These are phyloP conservation scores for Kodamaea fukazawae DNA, from an alignment of 805 yeast species.

Conservation along the genomic window DNA sequence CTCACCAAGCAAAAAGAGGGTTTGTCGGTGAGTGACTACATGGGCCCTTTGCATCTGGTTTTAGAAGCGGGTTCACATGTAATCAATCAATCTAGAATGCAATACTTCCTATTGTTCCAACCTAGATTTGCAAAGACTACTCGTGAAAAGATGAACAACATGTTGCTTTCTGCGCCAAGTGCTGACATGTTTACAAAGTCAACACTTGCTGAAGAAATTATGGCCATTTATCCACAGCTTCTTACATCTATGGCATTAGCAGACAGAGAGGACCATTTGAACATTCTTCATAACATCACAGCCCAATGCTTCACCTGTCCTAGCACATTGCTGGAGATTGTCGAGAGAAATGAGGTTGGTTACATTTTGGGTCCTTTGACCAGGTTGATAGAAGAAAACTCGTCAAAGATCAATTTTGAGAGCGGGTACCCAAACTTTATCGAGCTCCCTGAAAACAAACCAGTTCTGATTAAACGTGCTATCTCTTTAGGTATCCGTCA, in stretches of 20 bases:
- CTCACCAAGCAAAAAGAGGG: slow-evolving; percentile 13
- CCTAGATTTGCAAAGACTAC: slow-evolving; percentile 53
- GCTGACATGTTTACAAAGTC: slow-evolving; percentile 48
- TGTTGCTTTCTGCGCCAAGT: slow-evolving; percentile 55
- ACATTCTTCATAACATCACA: slow-evolving; percentile 29
- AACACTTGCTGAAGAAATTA: slow-evolving; percentile 50
- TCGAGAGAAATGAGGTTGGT: slow-evolving; percentile 38
- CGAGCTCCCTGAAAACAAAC: slow-evolving; percentile 18
- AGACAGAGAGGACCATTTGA: slow-evolving; percentile 51
- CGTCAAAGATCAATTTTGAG: slow-evolving; percentile 35
- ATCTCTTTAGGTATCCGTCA: slow-evolving; percentile 31
- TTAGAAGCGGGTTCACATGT: slow-evolving; percentile 11
- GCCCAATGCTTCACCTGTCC: slow-evolving; percentile 47
- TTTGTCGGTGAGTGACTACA: slow-evolving; percentile 2
- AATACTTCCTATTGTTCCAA: slow-evolving; percentile 56
- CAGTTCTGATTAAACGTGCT: slow-evolving; percentile 27
- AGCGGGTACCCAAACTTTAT: slow-evolving; percentile 31
- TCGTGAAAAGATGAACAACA: slow-evolving; percentile 47
- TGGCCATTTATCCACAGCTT: slow-evolving; percentile 52
- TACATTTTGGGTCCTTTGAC: slow-evolving; percentile 48
- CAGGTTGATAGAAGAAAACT: slow-evolving; percentile 40
- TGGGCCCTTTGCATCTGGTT: not conserved
- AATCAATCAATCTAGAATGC: slow-evolving; percentile 48
- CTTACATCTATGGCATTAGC: slow-evolving; percentile 45
- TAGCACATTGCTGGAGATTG: slow-evolving; percentile 36